These are phyloP conservation scores for Ehretia macrophylla DNA, from an alignment of 257 asterid genomes.

Conservation along the genomic window DNA sequence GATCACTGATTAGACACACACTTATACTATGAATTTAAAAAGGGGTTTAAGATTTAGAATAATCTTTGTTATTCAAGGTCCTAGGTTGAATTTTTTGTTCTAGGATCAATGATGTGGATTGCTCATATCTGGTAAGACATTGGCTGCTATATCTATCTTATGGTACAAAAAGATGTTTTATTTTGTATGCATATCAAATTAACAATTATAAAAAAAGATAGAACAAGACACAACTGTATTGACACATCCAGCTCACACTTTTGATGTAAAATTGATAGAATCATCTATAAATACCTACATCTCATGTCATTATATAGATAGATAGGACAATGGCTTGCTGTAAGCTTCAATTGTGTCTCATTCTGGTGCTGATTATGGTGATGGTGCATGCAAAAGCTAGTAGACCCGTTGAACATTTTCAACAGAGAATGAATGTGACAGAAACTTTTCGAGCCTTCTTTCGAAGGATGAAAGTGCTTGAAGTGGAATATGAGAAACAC, in stretches of 20 bases:
- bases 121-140: conserved; percentile 18
- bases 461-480: conserved; percentile 12
- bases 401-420: conserved; percentile 3
- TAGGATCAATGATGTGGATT: conserved; percentile 13
- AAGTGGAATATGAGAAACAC: conserved; percentile 11
- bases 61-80: conserved; percentile 6
- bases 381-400: conserved; percentile 18
- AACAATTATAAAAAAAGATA: no score
- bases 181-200: no score
- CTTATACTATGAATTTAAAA: conserved; percentile 11
- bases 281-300: conserved; percentile 25
- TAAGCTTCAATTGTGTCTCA: conserved; percentile 25
- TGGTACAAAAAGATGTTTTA: no score
- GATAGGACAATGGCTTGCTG: conserved; percentile 20
- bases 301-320: background rate
- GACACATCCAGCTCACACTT: background rate
- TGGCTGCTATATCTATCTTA: conserved; percentile 10
- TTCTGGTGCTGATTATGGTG: conserved; percentile 18
- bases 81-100: conserved; percentile 19
- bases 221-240: no score
- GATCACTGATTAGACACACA: conserved; percentile 41
- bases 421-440: background rate
- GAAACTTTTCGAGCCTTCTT: conserved; percentile 29
- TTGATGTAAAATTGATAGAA: background rate
- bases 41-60: background rate